These are phyloP conservation scores for Saccharomycopsis malanga DNA, from an alignment of 805 yeast species.

Conservation along the genomic window DNA sequence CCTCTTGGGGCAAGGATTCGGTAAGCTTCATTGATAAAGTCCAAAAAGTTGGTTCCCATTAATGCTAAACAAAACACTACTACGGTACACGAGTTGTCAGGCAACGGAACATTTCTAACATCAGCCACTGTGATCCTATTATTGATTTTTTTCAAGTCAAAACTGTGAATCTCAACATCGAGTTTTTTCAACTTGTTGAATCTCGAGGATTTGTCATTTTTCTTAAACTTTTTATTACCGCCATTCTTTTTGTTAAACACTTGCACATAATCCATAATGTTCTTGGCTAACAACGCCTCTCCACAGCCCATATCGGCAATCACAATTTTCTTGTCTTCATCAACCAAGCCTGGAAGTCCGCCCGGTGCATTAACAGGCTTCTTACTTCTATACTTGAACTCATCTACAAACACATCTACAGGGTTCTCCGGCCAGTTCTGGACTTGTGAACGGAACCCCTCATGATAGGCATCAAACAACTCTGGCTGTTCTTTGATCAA, in stretches of 20 bases:
- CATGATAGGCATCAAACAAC: slow-evolving; percentile 89
- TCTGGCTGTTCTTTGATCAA: slow-evolving; percentile 77
- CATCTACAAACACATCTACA: slow-evolving; percentile 78
- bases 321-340: slow-evolving; percentile 46
- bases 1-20: slow-evolving; percentile 85
- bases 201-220: slow-evolving; percentile 26
- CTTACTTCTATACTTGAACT: slow-evolving; percentile 50
- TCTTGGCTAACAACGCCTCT: slow-evolving; percentile 80
- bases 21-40: slow-evolving; percentile 84
- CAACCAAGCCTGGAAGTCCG: slow-evolving; percentile 68
- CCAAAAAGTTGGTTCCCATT: slow-evolving; percentile 96
- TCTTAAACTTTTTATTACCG: slow-evolving; percentile 29
- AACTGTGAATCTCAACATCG: slow-evolving; percentile 68
- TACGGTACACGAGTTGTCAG: slow-evolving; percentile 69
- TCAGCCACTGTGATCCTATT: slow-evolving; percentile 95
- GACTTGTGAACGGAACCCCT: slow-evolving; percentile 92
- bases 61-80: slow-evolving; percentile 92
- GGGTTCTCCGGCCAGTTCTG: slow-evolving; percentile 99
- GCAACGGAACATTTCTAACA: slow-evolving; percentile 80
- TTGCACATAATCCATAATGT: slow-evolving; percentile 46
- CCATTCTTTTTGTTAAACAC: slow-evolving; percentile 23
- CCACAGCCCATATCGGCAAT: slow-evolving; percentile 99
- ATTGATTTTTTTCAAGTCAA: slow-evolving; percentile 86
- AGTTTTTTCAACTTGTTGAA: slow-evolving; percentile 35
- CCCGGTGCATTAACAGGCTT: slow-evolving; percentile 92